Evolutionary conservation across 2,329 filamentous ascomycete species (phyloP).

Genomic region (Neonectria magnoliae): DNA sequence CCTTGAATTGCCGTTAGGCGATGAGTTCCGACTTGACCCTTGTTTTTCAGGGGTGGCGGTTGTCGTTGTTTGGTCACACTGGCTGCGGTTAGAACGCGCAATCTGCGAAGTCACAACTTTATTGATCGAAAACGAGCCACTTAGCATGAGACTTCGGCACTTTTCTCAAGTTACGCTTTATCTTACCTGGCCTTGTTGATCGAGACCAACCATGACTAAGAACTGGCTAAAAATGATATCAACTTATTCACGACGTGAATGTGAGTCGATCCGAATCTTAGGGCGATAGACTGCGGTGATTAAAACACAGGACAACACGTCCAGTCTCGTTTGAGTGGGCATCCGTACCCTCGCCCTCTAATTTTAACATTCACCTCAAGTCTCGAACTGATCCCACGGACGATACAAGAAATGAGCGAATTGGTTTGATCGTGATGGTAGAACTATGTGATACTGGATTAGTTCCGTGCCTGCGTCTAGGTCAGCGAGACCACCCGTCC

Average conservation of each 20-base stretch:
- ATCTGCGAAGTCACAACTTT: neutral
- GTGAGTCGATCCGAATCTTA: constrained; percentile 7
- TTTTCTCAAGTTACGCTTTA: neutral
- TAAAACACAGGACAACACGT: neutral
- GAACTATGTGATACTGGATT: neutral
- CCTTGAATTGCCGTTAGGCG: constrained; percentile 1
- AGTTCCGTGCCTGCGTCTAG: neutral
- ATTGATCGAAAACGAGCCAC: neutral
- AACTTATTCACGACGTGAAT: neutral
- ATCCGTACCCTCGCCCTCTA: too few relatives aligned
- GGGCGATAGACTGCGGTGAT: neutral
- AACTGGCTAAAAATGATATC: neutral
- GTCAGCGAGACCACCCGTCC: neutral
- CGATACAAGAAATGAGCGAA: neutral
- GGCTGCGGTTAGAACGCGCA: neutral
- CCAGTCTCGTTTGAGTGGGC: neutral
- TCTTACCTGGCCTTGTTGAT: neutral
- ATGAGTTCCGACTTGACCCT: neutral
- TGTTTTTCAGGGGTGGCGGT: neutral
- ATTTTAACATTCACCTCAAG: neutral
- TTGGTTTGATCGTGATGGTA: neutral
- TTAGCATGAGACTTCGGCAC: neutral
- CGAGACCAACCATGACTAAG: neutral
- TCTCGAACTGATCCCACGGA: neutral
- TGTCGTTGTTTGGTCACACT: too few relatives aligned